Conservation (phyloP, 768 basidiomycete species). For the Psilocybe azurescens region DNA sequence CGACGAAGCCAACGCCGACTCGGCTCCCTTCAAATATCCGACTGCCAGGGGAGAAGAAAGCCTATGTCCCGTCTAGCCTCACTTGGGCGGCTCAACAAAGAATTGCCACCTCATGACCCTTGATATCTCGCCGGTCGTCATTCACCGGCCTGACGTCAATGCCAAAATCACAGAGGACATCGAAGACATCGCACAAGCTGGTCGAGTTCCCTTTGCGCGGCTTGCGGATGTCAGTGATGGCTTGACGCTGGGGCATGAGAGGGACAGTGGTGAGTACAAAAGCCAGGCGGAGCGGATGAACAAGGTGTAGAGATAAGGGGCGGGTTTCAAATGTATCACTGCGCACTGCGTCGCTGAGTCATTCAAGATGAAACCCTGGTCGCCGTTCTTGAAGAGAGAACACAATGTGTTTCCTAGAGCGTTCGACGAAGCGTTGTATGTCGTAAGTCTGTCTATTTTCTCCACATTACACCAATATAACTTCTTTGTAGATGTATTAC, state of each 20-base stretch:
- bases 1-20: conserved; percentile 5
- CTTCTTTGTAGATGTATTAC: conserved; percentile 75
- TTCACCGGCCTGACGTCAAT: conserved; percentile 43
- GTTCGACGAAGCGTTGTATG: conserved; percentile 94
- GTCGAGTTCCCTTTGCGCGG: conserved; percentile 87
- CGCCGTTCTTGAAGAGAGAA: conserved; percentile 88
- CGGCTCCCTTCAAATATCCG: conserved; percentile 32
- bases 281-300: conserved; percentile 89
- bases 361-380: conserved; percentile 83
- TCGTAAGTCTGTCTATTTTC: conserved; percentile 54
- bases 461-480: background rate
- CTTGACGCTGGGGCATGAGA: conserved; percentile 65
- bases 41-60: conserved; percentile 35
- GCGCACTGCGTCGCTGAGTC: conserved; percentile 90
- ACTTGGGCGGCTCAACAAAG: conserved; percentile 28
- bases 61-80: conserved; percentile 35
- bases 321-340: conserved; percentile 82
- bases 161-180: conserved; percentile 74
- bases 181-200: conserved; percentile 91
- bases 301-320: conserved; percentile 82
- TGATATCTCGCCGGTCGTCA: conserved; percentile 41
- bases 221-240: conserved; percentile 45
- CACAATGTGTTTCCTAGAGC: conserved; percentile 88
- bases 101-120: conserved; percentile 17
- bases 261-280: conserved; percentile 78